Evolutionary conservation across 2,329 filamentous ascomycete species (phyloP).

Genomic region (Chrysosporium keratinophilum): DNA sequence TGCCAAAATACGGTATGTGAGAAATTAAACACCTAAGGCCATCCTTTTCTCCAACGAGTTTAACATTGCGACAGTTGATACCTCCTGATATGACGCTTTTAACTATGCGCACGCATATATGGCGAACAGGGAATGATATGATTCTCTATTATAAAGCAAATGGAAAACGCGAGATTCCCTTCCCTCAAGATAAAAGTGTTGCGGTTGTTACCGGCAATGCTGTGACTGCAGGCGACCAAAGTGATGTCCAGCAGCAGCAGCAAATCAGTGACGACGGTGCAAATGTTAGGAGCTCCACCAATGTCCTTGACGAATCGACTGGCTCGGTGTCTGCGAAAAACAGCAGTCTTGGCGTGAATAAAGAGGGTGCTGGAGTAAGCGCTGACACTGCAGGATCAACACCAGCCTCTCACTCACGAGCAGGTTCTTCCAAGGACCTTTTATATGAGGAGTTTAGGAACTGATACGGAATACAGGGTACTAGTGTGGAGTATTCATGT

Average conservation of each 20-base stretch:
- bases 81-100: constrained; percentile 83
- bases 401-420: constrained; percentile 1
- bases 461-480: no score
- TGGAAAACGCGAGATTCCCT: constrained; percentile 53
- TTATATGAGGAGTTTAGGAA: background rate
- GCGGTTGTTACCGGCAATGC: background rate
- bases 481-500: no score
- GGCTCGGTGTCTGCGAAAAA: background rate
- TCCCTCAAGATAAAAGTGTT: constrained; percentile 14
- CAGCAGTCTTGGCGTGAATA: background rate
- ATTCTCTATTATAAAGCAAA: constrained; percentile 85
- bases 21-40: background rate
- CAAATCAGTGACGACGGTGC: background rate
- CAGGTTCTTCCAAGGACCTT: background rate
- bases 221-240: background rate
- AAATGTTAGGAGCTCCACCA: background rate
- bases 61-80: constrained; percentile 35
- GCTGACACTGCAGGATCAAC: constrained; percentile 1
- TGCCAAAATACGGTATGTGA: constrained; percentile 75
- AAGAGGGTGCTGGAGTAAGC: background rate
- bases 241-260: background rate
- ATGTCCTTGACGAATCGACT: background rate
- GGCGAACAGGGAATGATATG: constrained; percentile 92
- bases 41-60: background rate
- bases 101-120: constrained; percentile 80